A percentile compares a stretch with the other conserved stretches of the same genome.
Conservation (phyloP, 2,329 filamentous ascomycete species). For the Ophiocordyceps australis region DNA sequence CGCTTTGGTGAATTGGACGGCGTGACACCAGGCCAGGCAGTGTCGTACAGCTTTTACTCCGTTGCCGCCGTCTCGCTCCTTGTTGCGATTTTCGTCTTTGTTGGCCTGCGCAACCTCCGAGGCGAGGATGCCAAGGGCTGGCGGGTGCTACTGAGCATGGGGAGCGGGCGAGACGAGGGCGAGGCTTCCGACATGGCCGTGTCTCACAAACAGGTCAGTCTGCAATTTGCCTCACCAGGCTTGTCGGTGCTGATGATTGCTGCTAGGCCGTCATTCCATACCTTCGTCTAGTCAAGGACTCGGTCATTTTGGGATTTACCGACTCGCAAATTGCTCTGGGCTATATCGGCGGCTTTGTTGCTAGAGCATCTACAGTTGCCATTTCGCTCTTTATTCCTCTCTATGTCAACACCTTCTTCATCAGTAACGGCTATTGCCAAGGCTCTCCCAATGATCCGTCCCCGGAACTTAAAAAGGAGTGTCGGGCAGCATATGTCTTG, state of each 20-base stretch:
- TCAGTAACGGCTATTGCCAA: slow-evolving; percentile 61
- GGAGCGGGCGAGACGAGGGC: slow-evolving; percentile 7
- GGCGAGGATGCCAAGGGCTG: slow-evolving; percentile 69
- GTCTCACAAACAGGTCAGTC: no score
- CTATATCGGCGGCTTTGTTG: slow-evolving; percentile 89
- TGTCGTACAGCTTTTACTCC: slow-evolving; percentile 75
- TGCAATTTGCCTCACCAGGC: slow-evolving; percentile 1
- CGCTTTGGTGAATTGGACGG: slow-evolving; percentile 54
- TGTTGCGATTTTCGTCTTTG: slow-evolving; percentile 57
- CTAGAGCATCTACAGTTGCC: slow-evolving; percentile 81
- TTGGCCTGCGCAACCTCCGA: slow-evolving; percentile 50
- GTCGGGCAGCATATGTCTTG: slow-evolving; percentile 71
- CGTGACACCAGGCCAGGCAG: slow-evolving; percentile 54
- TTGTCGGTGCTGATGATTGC: background rate
- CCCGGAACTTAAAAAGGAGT: slow-evolving; percentile 68
- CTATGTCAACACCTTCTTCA: slow-evolving; percentile 82
- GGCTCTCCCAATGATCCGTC: slow-evolving; percentile 43
- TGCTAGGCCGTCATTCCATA: slow-evolving; percentile 30
- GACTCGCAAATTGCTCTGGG: slow-evolving; percentile 69
- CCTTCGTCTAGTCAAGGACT: slow-evolving; percentile 38
- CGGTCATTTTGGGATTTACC: slow-evolving; percentile 51
- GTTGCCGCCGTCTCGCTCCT: slow-evolving; percentile 56
- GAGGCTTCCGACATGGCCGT: no score
- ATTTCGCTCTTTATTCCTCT: slow-evolving; percentile 92
- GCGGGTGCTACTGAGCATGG: slow-evolving; percentile 32